These are phyloP conservation scores for Blastocystis sp. DNA, from an alignment of 352 stramenopile species.

Conservation along the genomic window DNA sequence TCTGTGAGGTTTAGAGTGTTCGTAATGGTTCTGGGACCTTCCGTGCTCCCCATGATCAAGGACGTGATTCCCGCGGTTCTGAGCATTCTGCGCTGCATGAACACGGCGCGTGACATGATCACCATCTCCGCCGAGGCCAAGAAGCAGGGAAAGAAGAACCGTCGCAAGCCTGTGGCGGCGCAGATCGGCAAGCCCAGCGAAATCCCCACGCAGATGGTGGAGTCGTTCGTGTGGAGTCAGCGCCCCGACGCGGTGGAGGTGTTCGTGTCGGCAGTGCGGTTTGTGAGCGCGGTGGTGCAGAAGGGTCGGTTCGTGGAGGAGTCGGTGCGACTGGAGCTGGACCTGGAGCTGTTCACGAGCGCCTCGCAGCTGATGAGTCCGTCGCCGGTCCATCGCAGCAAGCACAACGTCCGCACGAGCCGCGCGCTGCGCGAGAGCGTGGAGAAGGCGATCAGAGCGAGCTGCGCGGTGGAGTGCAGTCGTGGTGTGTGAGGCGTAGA, in stretches of 20 bases:
- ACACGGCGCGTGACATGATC: conserved; percentile 37
- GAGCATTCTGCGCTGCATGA: conserved; percentile 30
- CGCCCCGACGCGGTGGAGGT: background rate
- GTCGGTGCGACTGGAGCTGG: background rate
- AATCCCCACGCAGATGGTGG: background rate
- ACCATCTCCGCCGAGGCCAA: background rate
- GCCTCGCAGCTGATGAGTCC: background rate
- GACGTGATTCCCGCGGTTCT: conserved; percentile 1
- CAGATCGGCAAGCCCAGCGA: background rate
- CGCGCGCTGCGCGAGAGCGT: background rate
- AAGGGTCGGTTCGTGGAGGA: background rate
- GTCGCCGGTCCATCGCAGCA: conserved; percentile 1
- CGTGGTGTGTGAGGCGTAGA: background rate
- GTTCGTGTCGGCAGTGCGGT: conserved; percentile 10
- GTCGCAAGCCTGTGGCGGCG: background rate
- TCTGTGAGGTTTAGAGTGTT: conserved; percentile 3
- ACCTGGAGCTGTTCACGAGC: conserved; percentile 50
- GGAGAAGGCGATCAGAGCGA: background rate
- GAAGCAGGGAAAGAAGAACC: conserved; percentile 26
- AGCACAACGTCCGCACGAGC: background rate
- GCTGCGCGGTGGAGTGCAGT: background rate
- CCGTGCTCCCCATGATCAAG: background rate
- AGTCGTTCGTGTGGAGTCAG: conserved; percentile 23
- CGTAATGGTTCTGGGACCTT: background rate
- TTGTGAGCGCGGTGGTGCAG: background rate